phyloP scores from a whole-genome alignment of 2,329 filamentous ascomycete genomes.

The Aspergillus neoniger region DNA sequence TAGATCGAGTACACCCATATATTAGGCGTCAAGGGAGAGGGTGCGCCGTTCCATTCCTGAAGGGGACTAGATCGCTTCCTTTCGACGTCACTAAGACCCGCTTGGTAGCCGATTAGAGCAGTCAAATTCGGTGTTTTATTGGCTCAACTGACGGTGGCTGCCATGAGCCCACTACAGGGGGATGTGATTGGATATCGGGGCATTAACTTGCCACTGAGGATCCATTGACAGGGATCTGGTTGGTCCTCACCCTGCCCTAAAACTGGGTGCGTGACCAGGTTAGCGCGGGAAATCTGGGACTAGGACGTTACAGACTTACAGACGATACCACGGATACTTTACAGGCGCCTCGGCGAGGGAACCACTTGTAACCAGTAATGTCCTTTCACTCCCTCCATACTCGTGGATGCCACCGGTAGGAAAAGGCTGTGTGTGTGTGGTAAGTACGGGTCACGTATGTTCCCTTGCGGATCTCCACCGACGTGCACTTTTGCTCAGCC shows the following conservation, averaged over 20 bases:
- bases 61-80: constrained; percentile 15
- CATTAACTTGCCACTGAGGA: constrained; percentile 24
- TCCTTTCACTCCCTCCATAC: not conserved
- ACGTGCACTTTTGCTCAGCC: constrained; percentile 27
- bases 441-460: constrained; percentile 14
- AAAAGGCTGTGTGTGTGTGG: not conserved
- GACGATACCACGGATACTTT: not conserved
- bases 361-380: too few species aligned
- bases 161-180: constrained; percentile 7
- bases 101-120: constrained; percentile 18
- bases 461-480: constrained; percentile 23
- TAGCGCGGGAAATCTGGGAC: constrained; percentile 18
- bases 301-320: constrained; percentile 16
- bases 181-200: constrained; percentile 16
- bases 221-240: constrained; percentile 20
- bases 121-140: constrained; percentile 7
- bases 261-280: constrained; percentile 26
- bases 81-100: constrained; percentile 21
- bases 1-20: constrained; percentile 4
- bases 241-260: constrained; percentile 19
- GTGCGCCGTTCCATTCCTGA: constrained; percentile 5
- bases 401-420: not conserved
- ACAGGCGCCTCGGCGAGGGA: not conserved
- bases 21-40: constrained; percentile 14
- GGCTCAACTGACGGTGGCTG: constrained; percentile 16